These are phyloP conservation scores for Dalbergia cultrata DNA, from an alignment of 306 rosid genomes.

Conservation along the genomic window DNA sequence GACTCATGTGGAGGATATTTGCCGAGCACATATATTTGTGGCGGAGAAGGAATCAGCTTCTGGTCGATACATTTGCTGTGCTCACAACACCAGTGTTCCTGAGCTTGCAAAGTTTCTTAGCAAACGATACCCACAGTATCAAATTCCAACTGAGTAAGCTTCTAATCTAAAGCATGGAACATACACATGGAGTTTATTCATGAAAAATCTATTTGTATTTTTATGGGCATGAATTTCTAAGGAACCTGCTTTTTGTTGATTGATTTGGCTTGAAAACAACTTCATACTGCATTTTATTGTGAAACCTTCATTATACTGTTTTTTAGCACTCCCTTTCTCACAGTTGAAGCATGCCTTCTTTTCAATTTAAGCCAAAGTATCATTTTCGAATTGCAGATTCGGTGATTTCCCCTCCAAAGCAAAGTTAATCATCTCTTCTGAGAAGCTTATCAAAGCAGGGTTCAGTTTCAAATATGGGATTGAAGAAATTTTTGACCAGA, in stretches of 20 bases:
- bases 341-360: too few relatives aligned
- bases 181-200: too few relatives aligned
- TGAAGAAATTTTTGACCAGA: slow-evolving; percentile 70
- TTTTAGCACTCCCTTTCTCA: not conserved
- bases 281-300: not conserved
- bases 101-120: slow-evolving; percentile 79
- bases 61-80: slow-evolving; percentile 77
- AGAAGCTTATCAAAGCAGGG: slow-evolving; percentile 81
- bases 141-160: slow-evolving; percentile 78
- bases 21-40: slow-evolving; percentile 75
- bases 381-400: slow-evolving; percentile 58
- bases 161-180: not conserved
- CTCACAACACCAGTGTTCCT: slow-evolving; percentile 66
- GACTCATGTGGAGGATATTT: slow-evolving; percentile 79
- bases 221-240: slow-evolving; percentile 11
- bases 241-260: not conserved
- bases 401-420: slow-evolving; percentile 67
- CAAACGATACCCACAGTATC: slow-evolving; percentile 68
- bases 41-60: slow-evolving; percentile 88
- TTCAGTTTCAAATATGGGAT: slow-evolving; percentile 71
- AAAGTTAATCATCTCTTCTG: slow-evolving; percentile 68
- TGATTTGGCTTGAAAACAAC: not conserved
- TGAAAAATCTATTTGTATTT: not conserved
- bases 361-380: too few relatives aligned
- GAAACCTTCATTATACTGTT: slow-evolving; percentile 7